Evolutionary conservation across 2,329 filamentous ascomycete genomes (phyloP).

Genomic region (Colletotrichum graminicola): DNA sequence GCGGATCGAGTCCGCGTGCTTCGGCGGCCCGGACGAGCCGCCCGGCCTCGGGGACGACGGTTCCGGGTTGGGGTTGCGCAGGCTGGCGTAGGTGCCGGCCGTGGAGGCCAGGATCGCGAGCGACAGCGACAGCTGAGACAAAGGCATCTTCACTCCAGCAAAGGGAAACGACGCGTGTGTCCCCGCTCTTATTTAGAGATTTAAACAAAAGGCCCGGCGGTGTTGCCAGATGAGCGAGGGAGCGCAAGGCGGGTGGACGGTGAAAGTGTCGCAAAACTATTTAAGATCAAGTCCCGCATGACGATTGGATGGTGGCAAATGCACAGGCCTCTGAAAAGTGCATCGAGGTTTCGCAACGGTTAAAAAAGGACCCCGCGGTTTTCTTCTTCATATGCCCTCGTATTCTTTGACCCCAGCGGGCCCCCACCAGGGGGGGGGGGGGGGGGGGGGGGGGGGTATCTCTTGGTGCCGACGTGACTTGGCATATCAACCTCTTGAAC

Average conservation of each 20-base stretch:
- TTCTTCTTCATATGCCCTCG: too few relatives aligned
- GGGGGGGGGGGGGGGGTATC: neutral
- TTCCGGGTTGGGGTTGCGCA: conserved; percentile 50
- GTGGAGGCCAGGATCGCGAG: conserved; percentile 46
- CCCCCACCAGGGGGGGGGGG: too few relatives aligned
- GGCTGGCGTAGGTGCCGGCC: conserved; percentile 48
- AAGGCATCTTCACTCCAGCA: neutral
- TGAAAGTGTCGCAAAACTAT: neutral
- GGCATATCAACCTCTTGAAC: neutral
- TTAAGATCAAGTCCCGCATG: neutral
- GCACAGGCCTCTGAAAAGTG: too few relatives aligned
- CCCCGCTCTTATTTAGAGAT: neutral
- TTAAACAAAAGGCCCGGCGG: neutral
- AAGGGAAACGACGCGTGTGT: neutral
- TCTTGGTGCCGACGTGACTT: neutral
- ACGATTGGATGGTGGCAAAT: conserved; percentile 9
- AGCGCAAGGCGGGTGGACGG: neutral
- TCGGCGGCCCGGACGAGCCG: conserved; percentile 32
- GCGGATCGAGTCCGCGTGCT: conserved; percentile 41
- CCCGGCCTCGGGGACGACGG: conserved; percentile 30
- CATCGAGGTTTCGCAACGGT: too few relatives aligned
- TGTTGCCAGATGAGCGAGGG: neutral
- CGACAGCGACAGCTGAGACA: conserved; percentile 3
- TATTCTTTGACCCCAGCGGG: too few relatives aligned
- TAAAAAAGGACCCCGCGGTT: too few relatives aligned